Evolutionary conservation across 257 asterid genomes (phyloP).

Genomic region (Nicotiana undulata): DNA sequence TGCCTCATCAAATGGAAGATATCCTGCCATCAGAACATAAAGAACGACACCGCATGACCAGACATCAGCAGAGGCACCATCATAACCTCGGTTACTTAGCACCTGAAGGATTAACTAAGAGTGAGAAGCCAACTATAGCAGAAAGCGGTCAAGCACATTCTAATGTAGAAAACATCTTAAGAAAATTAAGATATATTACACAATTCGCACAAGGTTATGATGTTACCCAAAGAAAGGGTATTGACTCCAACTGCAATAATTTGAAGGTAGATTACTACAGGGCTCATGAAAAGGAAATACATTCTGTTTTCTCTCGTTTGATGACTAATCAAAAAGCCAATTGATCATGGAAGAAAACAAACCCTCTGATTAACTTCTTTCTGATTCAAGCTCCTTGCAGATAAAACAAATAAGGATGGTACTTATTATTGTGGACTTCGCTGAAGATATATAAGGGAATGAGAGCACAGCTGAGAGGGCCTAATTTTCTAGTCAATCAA

Average conservation of each 20-base stretch:
- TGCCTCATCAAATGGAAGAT: conserved; percentile 74
- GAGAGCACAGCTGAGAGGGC: neutral
- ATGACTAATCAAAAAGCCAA: neutral
- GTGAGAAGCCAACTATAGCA: neutral
- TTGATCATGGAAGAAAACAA: neutral
- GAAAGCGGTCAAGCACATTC: neutral
- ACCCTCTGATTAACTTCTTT: neutral
- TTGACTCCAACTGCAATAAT: neutral
- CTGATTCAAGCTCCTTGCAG: neutral
- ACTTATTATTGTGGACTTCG: neutral
- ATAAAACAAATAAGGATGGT: neutral
- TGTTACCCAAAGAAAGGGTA: neutral
- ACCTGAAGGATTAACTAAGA: conserved; percentile 36
- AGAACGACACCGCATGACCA: conserved; percentile 98
- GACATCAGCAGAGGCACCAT: conserved; percentile 95
- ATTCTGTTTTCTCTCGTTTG: neutral
- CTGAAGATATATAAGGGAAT: neutral
- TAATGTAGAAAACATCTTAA: neutral
- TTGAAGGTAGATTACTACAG: neutral
- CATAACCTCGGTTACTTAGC: conserved; percentile 71
- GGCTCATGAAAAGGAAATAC: neutral
- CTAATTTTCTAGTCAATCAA: neutral
- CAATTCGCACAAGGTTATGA: neutral
- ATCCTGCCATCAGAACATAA: conserved; percentile 81
- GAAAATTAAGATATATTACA: neutral